Evolutionary conservation across 2,329 filamentous ascomycete genomes (phyloP).

Genomic region (Botrytis fragariae): DNA sequence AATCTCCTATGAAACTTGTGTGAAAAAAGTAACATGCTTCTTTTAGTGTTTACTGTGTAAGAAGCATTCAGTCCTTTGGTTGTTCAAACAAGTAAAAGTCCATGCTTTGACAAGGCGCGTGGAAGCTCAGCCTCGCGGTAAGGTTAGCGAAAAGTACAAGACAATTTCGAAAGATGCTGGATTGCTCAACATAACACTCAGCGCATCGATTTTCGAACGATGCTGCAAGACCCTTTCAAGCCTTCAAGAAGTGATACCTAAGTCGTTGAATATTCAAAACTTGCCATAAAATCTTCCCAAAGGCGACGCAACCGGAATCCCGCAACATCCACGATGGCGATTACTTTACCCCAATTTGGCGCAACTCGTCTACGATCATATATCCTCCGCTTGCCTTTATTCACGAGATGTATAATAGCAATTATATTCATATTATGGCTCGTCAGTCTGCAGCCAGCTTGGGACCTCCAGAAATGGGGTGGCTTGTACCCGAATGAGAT

Average conservation of each 20-base stretch:
- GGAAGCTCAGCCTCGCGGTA: constrained; percentile 2
- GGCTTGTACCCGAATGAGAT: constrained; percentile 75
- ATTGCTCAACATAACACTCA: neutral
- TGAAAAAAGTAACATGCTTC: neutral
- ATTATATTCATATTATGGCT: constrained; percentile 69
- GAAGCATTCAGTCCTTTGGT: neutral
- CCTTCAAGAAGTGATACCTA: neutral
- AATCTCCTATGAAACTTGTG: too few species aligned
- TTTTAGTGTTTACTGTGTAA: neutral
- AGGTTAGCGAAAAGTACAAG: constrained; percentile 11
- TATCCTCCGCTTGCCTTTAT: constrained; percentile 78
- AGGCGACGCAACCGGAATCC: neutral
- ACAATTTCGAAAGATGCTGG: constrained; percentile 6
- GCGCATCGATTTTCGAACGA: constrained; percentile 12
- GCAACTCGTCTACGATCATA: constrained; percentile 75
- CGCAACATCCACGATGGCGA: constrained; percentile 8
- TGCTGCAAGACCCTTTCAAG: neutral
- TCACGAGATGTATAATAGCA: constrained; percentile 69
- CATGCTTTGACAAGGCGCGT: neutral
- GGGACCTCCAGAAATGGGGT: constrained; percentile 74
- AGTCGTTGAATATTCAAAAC: neutral
- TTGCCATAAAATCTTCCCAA: neutral
- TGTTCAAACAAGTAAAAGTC: neutral
- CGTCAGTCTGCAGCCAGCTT: constrained; percentile 64
- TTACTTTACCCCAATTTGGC: constrained; percentile 54